Base-by-base conservation (phyloP, 2,329 filamentous ascomycete species). In the Cladosporium velox region DNA sequence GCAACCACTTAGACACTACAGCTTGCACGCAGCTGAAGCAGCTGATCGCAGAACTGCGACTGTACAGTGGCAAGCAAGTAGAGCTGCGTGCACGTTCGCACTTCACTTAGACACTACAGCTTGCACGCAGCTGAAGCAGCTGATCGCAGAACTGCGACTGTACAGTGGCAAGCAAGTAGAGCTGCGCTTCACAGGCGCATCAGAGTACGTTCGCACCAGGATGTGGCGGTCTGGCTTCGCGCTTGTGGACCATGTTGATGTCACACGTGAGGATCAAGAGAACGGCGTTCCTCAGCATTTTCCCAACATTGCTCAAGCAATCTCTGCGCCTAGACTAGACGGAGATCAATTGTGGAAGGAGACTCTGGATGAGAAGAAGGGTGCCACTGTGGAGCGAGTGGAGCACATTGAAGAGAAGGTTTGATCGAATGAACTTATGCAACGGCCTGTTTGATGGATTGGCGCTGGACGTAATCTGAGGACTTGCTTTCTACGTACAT, bases 91-190 rank as follows among this genome's bases (percentile, higher is more conserved):
- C 78, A 81, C 10, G 76, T 84, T 8, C 65, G 68, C 6, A 67
- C 66, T n/a, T n/a, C 83, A 85, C 67, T 79, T 85, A 10, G 86
- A 87, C 65, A 80, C 81, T 0, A 87, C 85, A 0, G 85, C 83
- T 0, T 77, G 85, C 3, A 77, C 79, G 0, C 81, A 84, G 10
- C 72, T 87, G 7, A 78, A 78, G 47, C 83, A 83, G 41, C 73
- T 87, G 24, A 77, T 82, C 21, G 76, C 76, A 15, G 84, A 86
- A 69, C 69, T 87, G 3, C 77, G 79, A 21, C 80, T 80, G 28
- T 87, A 84, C 64, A 82, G 80, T 0, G 85, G 85, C 0, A 74
- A 79, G 2, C 72, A 74, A 0, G 76, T 83, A 0, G 79, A 84
- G 62, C 70, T 87, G 2, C 73, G 84, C 0, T 83, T 87, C 52